phyloP scores from a whole-genome alignment of 2,329 filamentous ascomycete species.

The Emmonsia crescens region DNA sequence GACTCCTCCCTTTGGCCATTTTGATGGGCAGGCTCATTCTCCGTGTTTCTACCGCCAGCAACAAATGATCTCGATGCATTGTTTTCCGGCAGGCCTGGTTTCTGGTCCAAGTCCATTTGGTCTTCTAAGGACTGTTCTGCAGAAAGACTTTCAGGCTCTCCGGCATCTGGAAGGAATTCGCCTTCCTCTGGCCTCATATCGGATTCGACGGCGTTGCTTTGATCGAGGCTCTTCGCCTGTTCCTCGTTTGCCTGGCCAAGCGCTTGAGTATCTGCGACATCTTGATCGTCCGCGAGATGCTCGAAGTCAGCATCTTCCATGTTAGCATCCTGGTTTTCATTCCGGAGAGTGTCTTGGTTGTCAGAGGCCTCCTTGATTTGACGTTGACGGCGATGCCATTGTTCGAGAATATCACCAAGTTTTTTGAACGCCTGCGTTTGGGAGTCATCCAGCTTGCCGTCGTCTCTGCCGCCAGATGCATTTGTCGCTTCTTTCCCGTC shows the following conservation, averaged over 20 bases:
- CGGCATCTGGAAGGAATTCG: slow-evolving; percentile 47
- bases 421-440: slow-evolving; percentile 76
- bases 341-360: slow-evolving; percentile 43
- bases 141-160: slow-evolving; percentile 26
- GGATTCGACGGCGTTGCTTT: slow-evolving; percentile 74
- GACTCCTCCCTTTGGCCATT: slow-evolving; percentile 34
- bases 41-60: slow-evolving; percentile 34
- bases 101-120: slow-evolving; percentile 32
- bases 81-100: slow-evolving; percentile 22
- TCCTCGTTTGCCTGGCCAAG: slow-evolving; percentile 82
- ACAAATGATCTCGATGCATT: slow-evolving; percentile 43
- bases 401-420: slow-evolving; percentile 81
- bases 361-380: slow-evolving; percentile 60
- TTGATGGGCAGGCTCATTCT: slow-evolving; percentile 19
- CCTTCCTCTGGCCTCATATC: slow-evolving; percentile 46
- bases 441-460: slow-evolving; percentile 27
- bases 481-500: slow-evolving; percentile 17
- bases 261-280: slow-evolving; percentile 77
- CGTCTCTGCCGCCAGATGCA: slow-evolving; percentile 25
- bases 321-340: slow-evolving; percentile 52
- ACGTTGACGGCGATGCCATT: slow-evolving; percentile 80
- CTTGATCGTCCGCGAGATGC: slow-evolving; percentile 76
- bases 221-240: slow-evolving; percentile 73
- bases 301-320: slow-evolving; percentile 79
- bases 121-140: slow-evolving; percentile 40